Evolutionary conservation across 2,329 filamentous ascomycete genomes (phyloP).

Genomic region (Diaporthe citriasiana): DNA sequence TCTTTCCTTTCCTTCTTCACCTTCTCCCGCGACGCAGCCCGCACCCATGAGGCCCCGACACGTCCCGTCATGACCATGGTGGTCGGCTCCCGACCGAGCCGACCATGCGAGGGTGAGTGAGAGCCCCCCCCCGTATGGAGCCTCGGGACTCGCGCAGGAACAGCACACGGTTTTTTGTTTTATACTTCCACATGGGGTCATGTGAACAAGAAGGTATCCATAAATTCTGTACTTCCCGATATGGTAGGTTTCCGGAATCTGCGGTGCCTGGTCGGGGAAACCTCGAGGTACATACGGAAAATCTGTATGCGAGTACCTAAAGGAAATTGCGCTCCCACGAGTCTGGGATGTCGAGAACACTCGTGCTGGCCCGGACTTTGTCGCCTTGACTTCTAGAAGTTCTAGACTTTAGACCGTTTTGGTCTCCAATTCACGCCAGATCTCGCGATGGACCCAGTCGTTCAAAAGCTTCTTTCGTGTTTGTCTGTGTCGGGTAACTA

Average conservation of each 20-base stretch:
- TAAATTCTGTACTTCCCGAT: not conserved
- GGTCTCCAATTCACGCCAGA: not conserved
- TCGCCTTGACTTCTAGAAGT: no score
- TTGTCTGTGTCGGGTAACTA: not conserved
- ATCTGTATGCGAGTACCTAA: not conserved
- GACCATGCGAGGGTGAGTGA: not conserved
- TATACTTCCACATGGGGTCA: not conserved
- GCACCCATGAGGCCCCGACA: not conserved
- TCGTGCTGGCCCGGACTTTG: not conserved
- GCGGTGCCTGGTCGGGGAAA: conserved; percentile 10
- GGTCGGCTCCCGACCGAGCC: conserved; percentile 27
- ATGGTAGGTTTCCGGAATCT: not conserved
- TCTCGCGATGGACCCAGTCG: not conserved
- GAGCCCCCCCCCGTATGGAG: not conserved
- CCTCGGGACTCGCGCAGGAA: not conserved
- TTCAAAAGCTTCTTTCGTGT: not conserved
- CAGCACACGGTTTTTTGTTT: not conserved
- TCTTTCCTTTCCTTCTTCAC: conserved; percentile 1
- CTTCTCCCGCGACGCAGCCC: conserved; percentile 13
- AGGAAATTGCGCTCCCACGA: not conserved
- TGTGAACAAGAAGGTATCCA: not conserved
- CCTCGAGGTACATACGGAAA: conserved; percentile 5
- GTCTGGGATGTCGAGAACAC: not conserved
- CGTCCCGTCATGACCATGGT: not conserved
- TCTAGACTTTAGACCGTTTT: not conserved